phyloP scores from a whole-genome alignment of 306 rosid genomes.

The Prunus persica region DNA sequence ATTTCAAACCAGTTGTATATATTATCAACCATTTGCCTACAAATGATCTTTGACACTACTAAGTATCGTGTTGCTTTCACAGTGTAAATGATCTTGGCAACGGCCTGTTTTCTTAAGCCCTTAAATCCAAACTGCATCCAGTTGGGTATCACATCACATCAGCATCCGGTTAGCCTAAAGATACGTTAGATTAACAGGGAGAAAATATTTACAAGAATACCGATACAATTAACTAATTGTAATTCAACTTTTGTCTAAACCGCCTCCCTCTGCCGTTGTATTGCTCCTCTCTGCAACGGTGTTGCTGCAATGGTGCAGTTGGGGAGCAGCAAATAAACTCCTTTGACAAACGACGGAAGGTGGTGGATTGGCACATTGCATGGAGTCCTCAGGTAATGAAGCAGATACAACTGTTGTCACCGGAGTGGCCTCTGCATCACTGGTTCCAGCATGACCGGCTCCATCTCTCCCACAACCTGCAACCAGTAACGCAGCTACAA shows the following conservation, averaged over 20 bases:
- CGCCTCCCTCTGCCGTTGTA: conserved; percentile 32
- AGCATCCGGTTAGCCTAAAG: neutral
- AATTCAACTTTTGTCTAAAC: conserved; percentile 23
- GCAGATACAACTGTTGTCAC: conserved; percentile 26
- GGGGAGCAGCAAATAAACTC: conserved; percentile 54
- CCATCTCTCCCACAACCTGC: conserved; percentile 59
- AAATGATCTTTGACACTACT: too few species aligned
- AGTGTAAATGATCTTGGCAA: neutral
- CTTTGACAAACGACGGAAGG: conserved; percentile 40
- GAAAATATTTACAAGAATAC: neutral
- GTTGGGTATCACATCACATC: neutral
- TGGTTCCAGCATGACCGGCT: conserved; percentile 40
- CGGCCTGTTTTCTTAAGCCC: neutral
- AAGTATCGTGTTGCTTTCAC: neutral
- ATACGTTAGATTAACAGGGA: neutral
- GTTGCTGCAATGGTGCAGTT: conserved; percentile 50
- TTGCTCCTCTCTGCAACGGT: conserved; percentile 43
- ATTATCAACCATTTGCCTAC: too few species aligned
- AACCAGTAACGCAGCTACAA: conserved; percentile 9
- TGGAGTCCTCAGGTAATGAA: conserved; percentile 25
- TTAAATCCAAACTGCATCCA: neutral
- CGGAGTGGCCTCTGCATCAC: conserved; percentile 52
- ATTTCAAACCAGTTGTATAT: too few species aligned
- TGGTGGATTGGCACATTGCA: conserved; percentile 25
- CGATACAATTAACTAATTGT: neutral